Evolutionary conservation across 805 yeast genomes (phyloP).

Genomic region (Barnettozyma wickerhamii): DNA sequence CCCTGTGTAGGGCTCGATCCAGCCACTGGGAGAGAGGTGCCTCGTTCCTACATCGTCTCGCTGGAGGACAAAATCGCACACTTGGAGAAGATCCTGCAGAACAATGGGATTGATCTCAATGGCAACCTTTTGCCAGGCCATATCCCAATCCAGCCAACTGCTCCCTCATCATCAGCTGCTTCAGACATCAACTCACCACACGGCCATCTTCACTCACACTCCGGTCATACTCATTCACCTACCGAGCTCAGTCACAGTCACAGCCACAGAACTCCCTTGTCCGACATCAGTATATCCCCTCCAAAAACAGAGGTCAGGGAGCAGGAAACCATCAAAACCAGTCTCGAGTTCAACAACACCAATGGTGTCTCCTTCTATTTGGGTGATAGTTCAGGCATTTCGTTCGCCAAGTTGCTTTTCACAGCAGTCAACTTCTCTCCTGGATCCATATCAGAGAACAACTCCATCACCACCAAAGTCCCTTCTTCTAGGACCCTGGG

Average conservation of each 20-base stretch:
- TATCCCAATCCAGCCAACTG: conserved; percentile 1
- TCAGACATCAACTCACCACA: neutral
- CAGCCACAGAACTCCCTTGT: neutral
- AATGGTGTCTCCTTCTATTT: conserved; percentile 30
- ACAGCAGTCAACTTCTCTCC: conserved; percentile 68
- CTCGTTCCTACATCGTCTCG: conserved; percentile 71
- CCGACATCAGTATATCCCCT: conserved; percentile 6
- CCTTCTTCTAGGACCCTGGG: conserved; percentile 13
- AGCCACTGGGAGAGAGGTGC: conserved; percentile 81
- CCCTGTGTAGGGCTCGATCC: conserved; percentile 86
- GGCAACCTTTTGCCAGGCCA: conserved; percentile 9
- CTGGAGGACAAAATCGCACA: conserved; percentile 60
- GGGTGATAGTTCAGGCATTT: conserved; percentile 55
- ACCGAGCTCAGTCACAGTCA: neutral
- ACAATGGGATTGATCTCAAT: conserved; percentile 37
- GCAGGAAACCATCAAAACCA: conserved; percentile 21
- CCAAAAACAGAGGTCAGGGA: conserved; percentile 10
- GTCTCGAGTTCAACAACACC: conserved; percentile 17
- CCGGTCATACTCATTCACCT: neutral
- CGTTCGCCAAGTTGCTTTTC: conserved; percentile 72
- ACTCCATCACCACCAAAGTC: conserved; percentile 25
- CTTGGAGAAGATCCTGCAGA: conserved; percentile 48
- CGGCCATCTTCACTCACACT: too few species aligned
- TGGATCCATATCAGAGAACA: conserved; percentile 25
- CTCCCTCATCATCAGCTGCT: neutral